phyloP scores from a whole-genome alignment of 768 basidiomycete genomes.

The Lyophyllum atratum region DNA sequence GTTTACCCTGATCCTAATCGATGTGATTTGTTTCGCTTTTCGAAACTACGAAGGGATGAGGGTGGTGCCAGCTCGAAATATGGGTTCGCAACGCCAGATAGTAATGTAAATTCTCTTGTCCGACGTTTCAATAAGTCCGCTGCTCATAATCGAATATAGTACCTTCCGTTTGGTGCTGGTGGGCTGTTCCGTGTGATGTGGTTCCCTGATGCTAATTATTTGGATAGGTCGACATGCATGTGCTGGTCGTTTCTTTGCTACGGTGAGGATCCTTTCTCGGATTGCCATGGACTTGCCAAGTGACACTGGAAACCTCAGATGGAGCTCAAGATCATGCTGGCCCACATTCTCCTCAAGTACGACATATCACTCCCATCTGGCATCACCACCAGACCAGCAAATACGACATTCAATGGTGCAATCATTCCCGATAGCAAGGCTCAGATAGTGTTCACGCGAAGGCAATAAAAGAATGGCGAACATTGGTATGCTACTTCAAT shows the following conservation, averaged over 20 bases:
- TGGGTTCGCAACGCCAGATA: slow-evolving; percentile 36
- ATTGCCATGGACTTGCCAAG: neutral
- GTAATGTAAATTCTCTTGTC: slow-evolving; percentile 27
- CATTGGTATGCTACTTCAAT: neutral
- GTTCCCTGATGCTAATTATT: neutral
- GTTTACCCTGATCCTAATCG: slow-evolving; percentile 35
- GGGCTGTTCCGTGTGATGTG: neutral
- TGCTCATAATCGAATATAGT: slow-evolving; percentile 21
- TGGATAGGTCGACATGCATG: slow-evolving; percentile 36
- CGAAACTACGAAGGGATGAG: slow-evolving; percentile 28
- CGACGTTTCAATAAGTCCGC: slow-evolving; percentile 3
- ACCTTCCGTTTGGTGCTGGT: slow-evolving; percentile 42
- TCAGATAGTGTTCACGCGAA: slow-evolving; percentile 29
- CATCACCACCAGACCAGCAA: slow-evolving; percentile 27
- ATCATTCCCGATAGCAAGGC: slow-evolving; percentile 35
- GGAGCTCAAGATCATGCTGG: slow-evolving; percentile 38
- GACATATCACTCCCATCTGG: slow-evolving; percentile 29
- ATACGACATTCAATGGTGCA: slow-evolving; percentile 33
- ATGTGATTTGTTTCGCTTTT: slow-evolving; percentile 39
- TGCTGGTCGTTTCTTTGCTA: slow-evolving; percentile 38
- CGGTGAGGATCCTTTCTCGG: slow-evolving; percentile 22
- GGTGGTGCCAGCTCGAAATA: slow-evolving; percentile 32
- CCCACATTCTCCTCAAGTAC: slow-evolving; percentile 35
- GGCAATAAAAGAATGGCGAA: slow-evolving; percentile 4
- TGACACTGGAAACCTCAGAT: slow-evolving; percentile 22